These are phyloP conservation scores for Eucalyptus cloeziana DNA, from an alignment of 345 rosid species.

Conservation along the genomic window DNA sequence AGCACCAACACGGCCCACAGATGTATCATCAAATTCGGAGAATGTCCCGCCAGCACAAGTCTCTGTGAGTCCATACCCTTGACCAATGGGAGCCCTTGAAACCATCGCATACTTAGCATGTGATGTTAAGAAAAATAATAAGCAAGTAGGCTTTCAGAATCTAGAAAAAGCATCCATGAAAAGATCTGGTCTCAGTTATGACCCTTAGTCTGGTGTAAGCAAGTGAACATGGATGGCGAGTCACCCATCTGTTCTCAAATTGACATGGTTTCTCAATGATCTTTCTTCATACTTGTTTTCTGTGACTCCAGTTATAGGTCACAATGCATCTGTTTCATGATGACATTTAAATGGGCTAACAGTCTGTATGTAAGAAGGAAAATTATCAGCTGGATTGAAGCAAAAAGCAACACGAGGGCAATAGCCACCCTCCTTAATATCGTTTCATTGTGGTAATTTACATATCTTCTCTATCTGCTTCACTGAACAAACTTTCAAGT, in stretches of 20 bases:
- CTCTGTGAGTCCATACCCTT: conserved; percentile 99
- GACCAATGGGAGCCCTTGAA: conserved; percentile 92
- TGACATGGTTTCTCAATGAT: background rate
- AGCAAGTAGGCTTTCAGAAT: background rate
- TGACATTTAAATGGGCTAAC: background rate
- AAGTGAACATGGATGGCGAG: background rate
- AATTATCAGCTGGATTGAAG: background rate
- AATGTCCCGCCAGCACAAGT: conserved; percentile 98
- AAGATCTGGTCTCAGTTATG: background rate
- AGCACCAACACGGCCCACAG: conserved; percentile 97
- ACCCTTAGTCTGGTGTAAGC: background rate
- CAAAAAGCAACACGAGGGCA: background rate
- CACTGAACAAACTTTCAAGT: background rate
- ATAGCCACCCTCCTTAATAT: background rate
- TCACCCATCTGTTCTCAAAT: background rate
- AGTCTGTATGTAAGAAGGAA: background rate
- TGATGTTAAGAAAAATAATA: background rate
- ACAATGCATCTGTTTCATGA: background rate
- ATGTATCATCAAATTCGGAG: conserved; percentile 89
- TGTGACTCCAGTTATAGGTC: background rate
- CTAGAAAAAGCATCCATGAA: background rate
- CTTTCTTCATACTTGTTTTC: background rate
- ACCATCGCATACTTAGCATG: background rate
- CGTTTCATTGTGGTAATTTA: background rate
- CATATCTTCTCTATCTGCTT: background rate